phyloP scores from a whole-genome alignment of 2,329 filamentous ascomycete genomes.

The Exophiala sp. region DNA sequence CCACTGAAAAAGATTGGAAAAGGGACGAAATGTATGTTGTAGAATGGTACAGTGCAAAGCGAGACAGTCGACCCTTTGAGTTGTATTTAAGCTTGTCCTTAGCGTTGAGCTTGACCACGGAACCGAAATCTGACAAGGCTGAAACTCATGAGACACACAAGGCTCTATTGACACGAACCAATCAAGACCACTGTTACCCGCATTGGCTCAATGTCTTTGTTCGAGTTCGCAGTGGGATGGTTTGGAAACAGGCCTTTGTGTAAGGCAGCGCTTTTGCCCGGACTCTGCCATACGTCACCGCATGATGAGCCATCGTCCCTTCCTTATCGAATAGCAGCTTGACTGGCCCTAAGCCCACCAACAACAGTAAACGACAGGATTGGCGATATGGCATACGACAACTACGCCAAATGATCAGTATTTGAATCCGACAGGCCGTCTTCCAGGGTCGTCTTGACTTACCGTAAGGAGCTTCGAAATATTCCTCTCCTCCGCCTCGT shows the following conservation, averaged over 20 bases:
- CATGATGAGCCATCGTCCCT: background rate
- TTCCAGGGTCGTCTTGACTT: background rate
- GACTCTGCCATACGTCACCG: no score
- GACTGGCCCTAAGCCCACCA: constrained; percentile 14
- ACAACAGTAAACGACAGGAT: constrained; percentile 23
- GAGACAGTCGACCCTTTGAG: no score
- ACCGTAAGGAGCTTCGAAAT: constrained; percentile 49
- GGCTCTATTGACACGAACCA: background rate
- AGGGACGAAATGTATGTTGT: no score
- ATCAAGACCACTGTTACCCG: background rate
- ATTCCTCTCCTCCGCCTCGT: constrained; percentile 49
- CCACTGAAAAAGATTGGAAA: no score
- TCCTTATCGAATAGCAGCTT: constrained; percentile 7
- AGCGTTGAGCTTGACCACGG: no score
- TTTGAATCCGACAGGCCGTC: background rate
- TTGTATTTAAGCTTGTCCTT: no score
- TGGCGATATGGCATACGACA: constrained; percentile 23
- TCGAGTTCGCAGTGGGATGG: background rate
- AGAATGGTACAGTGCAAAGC: no score
- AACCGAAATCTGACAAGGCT: background rate
- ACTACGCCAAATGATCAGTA: constrained; percentile 1
- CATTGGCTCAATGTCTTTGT: background rate
- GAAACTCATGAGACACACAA: constrained; percentile 5
- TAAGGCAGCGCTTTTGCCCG: no score
- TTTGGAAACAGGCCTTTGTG: background rate